Evolutionary conservation across 192 early-diverging fungal species (phyloP).

Genomic region (Glomus cerebriforme): DNA sequence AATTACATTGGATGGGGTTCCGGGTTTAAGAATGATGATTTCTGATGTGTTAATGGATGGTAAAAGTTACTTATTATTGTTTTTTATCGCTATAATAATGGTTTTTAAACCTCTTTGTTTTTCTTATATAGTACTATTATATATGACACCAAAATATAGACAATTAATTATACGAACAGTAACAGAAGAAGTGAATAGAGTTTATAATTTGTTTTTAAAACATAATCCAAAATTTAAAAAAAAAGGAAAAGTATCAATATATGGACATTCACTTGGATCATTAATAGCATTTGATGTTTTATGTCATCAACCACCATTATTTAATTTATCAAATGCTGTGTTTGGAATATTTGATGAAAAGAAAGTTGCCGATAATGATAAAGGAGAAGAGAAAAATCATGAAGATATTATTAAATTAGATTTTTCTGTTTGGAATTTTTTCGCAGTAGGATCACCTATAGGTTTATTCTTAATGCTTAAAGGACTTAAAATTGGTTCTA

Average conservation of each 20-base stretch:
- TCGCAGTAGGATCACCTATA: constrained; percentile 81
- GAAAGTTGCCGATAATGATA: background rate
- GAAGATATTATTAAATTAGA: constrained; percentile 47
- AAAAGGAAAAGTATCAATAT: constrained; percentile 71
- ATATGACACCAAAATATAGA: constrained; percentile 83
- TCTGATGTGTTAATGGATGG: constrained; percentile 85
- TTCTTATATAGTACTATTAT: constrained; percentile 62
- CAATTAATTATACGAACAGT: constrained; percentile 80
- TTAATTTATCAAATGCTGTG: constrained; percentile 18
- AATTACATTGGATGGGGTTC: constrained; percentile 78
- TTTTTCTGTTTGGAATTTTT: constrained; percentile 75
- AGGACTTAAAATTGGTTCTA: constrained; percentile 64
- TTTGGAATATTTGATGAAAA: constrained; percentile 40
- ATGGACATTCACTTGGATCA: constrained; percentile 80
- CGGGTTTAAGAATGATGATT: constrained; percentile 75
- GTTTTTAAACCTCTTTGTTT: constrained; percentile 6
- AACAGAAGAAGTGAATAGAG: constrained; percentile 74
- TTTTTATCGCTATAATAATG: background rate
- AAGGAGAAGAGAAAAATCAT: too few relatives aligned
- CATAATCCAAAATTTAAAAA: constrained; percentile 75
- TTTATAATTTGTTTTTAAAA: constrained; percentile 68
- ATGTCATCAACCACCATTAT: constrained; percentile 59
- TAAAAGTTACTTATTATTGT: constrained; percentile 32
- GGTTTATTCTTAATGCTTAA: constrained; percentile 78
- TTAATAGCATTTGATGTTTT: constrained; percentile 82